phyloP scores from a whole-genome alignment of 2,329 filamentous ascomycete species.

The Mycosphaerella arachidis region DNA sequence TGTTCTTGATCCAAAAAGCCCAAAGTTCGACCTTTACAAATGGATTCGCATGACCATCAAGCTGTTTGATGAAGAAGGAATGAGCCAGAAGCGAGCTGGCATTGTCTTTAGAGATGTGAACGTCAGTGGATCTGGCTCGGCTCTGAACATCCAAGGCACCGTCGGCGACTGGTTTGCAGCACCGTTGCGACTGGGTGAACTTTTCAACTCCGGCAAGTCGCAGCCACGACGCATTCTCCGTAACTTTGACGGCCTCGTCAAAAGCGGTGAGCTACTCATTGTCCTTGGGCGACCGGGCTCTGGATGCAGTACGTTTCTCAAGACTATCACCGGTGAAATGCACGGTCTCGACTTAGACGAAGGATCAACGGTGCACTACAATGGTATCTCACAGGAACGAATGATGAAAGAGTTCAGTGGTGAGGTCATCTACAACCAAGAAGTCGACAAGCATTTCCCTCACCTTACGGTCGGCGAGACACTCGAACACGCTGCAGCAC shows the following conservation, averaged over 20 bases:
- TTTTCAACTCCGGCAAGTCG: conserved; percentile 46
- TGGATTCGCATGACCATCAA: conserved; percentile 49
- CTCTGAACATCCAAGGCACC: conserved; percentile 64
- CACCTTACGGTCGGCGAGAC: conserved; percentile 56
- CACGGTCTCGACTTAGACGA: conserved; percentile 54
- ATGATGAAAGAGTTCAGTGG: conserved; percentile 47
- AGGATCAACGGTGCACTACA: conserved; percentile 55
- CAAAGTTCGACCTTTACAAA: conserved; percentile 52
- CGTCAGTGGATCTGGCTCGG: conserved; percentile 62
- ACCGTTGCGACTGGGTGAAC: conserved; percentile 55
- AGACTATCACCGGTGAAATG: conserved; percentile 57
- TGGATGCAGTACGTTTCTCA: conserved; percentile 62
- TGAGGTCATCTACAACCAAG: conserved; percentile 44
- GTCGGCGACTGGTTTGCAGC: conserved; percentile 56
- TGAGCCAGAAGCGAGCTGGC: conserved; percentile 53
- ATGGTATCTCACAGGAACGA: conserved; percentile 46
- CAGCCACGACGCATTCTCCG: conserved; percentile 53
- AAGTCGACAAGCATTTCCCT: conserved; percentile 52
- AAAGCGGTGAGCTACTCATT: conserved; percentile 46
- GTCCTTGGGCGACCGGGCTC: conserved; percentile 49
- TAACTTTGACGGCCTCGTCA: conserved; percentile 51
- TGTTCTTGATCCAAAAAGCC: conserved; percentile 49
- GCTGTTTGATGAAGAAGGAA: conserved; percentile 52
- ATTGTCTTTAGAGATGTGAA: conserved; percentile 62
- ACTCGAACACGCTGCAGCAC: conserved; percentile 52